Evolutionary conservation across 345 rosid species (phyloP).

Genomic region (Odontarrhena argentea): DNA sequence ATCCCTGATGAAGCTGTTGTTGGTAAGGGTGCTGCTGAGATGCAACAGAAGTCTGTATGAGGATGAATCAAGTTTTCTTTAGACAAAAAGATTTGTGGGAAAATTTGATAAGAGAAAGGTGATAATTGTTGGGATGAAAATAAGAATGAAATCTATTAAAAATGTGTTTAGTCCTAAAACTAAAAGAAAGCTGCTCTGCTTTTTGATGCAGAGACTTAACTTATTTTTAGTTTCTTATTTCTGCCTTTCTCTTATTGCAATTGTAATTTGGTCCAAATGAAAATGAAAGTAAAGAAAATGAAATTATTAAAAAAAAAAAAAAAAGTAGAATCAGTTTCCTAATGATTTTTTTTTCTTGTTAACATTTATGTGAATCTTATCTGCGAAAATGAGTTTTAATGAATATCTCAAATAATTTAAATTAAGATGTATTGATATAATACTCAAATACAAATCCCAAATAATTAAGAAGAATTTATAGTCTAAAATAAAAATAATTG

Average conservation of each 20-base stretch:
- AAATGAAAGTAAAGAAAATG: background rate
- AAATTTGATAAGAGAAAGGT: constrained; percentile 10
- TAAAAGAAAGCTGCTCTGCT: constrained; percentile 27
- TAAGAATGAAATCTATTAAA: constrained; percentile 5
- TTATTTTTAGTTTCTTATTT: constrained; percentile 5
- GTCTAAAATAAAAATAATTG: too few species aligned
- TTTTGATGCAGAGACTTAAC: constrained; percentile 5
- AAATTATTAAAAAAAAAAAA: constrained; percentile 10
- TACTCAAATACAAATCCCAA: too few species aligned
- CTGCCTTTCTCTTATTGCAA: constrained; percentile 21
- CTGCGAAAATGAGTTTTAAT: background rate
- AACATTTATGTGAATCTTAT: background rate
- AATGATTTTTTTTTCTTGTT: background rate
- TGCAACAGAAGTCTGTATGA: constrained; percentile 40
- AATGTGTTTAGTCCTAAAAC: background rate
- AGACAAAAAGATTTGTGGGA: background rate
- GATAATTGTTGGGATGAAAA: constrained; percentile 19
- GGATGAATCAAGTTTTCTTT: constrained; percentile 5
- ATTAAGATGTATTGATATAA: too few species aligned
- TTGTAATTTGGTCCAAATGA: constrained; percentile 24
- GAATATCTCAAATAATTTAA: too few species aligned
- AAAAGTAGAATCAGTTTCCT: constrained; percentile 5
- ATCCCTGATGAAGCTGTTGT: constrained; percentile 47
- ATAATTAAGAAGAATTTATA: too few species aligned
- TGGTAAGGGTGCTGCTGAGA: constrained; percentile 36